Evolutionary conservation across 345 rosid species (phyloP).

Genomic region (Xanthoceras sorbifolium): DNA sequence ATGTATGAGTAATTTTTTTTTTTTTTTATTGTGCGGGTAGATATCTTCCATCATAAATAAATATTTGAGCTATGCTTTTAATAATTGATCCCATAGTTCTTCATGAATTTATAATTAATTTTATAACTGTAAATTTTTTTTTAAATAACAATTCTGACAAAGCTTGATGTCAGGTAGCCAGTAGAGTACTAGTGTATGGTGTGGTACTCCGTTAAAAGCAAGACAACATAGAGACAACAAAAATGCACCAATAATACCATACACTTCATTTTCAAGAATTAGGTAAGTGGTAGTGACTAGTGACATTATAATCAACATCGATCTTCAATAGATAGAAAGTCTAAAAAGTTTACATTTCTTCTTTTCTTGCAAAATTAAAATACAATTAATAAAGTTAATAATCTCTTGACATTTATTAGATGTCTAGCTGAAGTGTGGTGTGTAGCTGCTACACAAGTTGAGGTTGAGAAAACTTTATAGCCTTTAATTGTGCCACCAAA

Average conservation of each 20-base stretch:
- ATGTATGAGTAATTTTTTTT: too few species aligned
- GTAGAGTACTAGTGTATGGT: too few species aligned
- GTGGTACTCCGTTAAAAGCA: background rate
- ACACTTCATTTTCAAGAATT: slow-evolving; percentile 10
- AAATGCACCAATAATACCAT: background rate
- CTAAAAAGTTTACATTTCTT: background rate
- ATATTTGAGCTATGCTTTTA: too few species aligned
- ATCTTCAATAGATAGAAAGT: background rate
- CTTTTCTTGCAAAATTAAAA: background rate
- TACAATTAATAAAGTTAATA: background rate
- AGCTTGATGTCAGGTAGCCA: background rate
- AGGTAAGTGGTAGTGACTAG: background rate
- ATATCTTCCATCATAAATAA: too few species aligned
- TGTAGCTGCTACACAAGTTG: background rate
- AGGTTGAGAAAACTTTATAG: background rate
- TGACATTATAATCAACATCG: too few species aligned
- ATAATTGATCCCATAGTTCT: too few species aligned
- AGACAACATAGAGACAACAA: background rate
- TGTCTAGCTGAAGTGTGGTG: background rate
- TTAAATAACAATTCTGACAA: too few species aligned
- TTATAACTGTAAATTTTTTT: too few species aligned
- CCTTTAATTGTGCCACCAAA: slow-evolving; percentile 12
- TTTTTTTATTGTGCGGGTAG: too few species aligned
- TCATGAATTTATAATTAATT: too few species aligned
- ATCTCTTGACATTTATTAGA: background rate